phyloP scores from a whole-genome alignment of 2,329 filamentous ascomycete species.

The Colletotrichum sp. region DNA sequence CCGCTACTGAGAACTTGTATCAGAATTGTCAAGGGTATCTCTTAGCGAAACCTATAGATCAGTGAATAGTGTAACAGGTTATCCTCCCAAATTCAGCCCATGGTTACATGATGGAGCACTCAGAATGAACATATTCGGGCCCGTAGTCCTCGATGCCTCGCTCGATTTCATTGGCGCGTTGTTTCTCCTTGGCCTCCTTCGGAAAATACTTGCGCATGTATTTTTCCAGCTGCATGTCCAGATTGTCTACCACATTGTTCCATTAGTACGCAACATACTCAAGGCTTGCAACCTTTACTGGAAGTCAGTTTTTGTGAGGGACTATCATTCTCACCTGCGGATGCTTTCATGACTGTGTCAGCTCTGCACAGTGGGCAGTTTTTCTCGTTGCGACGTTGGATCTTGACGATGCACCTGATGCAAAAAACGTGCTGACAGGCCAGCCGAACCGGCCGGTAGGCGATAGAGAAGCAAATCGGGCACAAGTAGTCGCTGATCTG shows the following conservation, averaged over 20 bases:
- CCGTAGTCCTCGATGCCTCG: constrained; percentile 77
- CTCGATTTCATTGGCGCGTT: constrained; percentile 75
- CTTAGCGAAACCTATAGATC: neutral
- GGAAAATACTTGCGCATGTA: constrained; percentile 81
- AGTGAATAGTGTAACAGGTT: neutral
- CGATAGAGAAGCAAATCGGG: constrained; percentile 78
- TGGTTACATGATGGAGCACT: constrained; percentile 66
- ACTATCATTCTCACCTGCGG: constrained; percentile 56
- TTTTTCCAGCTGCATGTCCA: constrained; percentile 70
- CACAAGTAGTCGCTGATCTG: constrained; percentile 86
- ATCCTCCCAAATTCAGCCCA: neutral
- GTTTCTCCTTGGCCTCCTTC: constrained; percentile 70
- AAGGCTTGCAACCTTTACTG: neutral
- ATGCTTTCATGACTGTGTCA: constrained; percentile 73
- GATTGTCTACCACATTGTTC: constrained; percentile 56
- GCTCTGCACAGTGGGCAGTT: constrained; percentile 79
- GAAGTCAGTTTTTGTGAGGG: neutral
- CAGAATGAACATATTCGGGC: constrained; percentile 62
- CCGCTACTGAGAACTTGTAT: neutral
- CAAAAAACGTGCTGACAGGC: constrained; percentile 81
- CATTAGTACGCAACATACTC: neutral
- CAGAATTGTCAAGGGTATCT: constrained; percentile 12
- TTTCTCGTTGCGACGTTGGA: constrained; percentile 73
- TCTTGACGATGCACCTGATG: constrained; percentile 80
- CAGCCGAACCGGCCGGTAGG: constrained; percentile 82